A percentile compares a stretch with the other conserved stretches of the same genome.
Conservation (phyloP, 257 asterid genomes). For the Salvia hispanica region DNA sequence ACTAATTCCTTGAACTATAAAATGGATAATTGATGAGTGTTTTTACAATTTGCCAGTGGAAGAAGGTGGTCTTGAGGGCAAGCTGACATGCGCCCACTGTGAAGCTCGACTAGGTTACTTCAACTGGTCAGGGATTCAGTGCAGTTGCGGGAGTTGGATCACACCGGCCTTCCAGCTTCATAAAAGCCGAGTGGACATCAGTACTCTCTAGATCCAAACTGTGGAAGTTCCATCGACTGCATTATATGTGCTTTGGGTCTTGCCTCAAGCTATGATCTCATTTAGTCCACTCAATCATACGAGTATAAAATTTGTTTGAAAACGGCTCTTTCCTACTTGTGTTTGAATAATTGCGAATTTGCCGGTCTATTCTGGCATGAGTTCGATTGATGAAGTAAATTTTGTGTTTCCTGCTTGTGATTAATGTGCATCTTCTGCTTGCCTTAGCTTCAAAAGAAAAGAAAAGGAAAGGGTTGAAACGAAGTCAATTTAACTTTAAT, state of each 20-base stretch:
- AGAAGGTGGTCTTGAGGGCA: conserved; percentile 92
- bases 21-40: conserved; percentile 1
- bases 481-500: not conserved
- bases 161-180: conserved; percentile 98
- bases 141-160: conserved; percentile 99
- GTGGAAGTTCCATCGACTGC: not conserved
- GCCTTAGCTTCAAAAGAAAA: not conserved
- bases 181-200: conserved; percentile 79
- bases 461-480: not conserved
- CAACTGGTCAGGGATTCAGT: conserved; percentile 96
- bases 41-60: conserved; percentile 47
- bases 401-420: not conserved
- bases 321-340: not conserved
- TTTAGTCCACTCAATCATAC: conserved; percentile 16
- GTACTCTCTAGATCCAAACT: conserved; percentile 44
- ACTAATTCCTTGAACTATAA: not conserved
- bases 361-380: conserved; percentile 7
- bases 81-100: conserved; percentile 74
- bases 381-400: not conserved
- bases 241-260: conserved; percentile 19
- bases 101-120: conserved; percentile 93
- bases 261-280: conserved; percentile 27
- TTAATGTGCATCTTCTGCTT: not conserved
- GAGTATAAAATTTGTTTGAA: conserved; percentile 25
- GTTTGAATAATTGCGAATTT: conserved; percentile 18